phyloP scores from a whole-genome alignment of 441 rosid species.

The Mallotus repandus region DNA sequence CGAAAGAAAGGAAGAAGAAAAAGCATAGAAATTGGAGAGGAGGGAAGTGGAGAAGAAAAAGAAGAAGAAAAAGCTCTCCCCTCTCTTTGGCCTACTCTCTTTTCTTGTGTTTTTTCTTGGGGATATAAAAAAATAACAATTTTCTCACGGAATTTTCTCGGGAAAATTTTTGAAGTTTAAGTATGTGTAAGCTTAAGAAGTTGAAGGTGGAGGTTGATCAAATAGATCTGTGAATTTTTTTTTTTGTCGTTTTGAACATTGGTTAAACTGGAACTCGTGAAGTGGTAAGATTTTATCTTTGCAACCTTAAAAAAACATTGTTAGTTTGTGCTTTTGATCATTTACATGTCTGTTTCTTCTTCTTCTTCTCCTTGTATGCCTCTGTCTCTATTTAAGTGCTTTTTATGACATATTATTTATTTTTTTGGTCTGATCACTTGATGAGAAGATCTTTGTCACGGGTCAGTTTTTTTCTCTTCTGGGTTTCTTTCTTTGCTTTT shows the following conservation, averaged over 20 bases:
- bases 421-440: conserved; percentile 14
- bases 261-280: conserved; percentile 21
- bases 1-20: conserved; percentile 14
- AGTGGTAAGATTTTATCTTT: conserved; percentile 29
- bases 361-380: background rate
- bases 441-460: conserved; percentile 3
- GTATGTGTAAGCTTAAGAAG: too few species aligned
- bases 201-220: too few species aligned
- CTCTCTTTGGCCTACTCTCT: conserved; percentile 27
- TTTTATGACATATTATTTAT: background rate
- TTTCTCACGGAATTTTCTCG: background rate
- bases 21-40: conserved; percentile 50
- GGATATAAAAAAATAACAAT: background rate
- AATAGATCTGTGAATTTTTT: too few species aligned
- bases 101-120: background rate
- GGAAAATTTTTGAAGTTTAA: background rate
- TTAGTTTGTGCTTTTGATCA: conserved; percentile 11
- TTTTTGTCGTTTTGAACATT: too few species aligned
- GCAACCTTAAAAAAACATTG: background rate
- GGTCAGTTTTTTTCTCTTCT: background rate
- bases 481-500: background rate
- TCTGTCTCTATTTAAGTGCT: background rate
- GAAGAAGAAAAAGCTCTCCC: conserved; percentile 12
- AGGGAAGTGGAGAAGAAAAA: conserved; percentile 34
- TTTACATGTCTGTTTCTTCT: background rate